phyloP scores from a whole-genome alignment of 352 stramenopile genomes.

The Blastocystis sp. region DNA sequence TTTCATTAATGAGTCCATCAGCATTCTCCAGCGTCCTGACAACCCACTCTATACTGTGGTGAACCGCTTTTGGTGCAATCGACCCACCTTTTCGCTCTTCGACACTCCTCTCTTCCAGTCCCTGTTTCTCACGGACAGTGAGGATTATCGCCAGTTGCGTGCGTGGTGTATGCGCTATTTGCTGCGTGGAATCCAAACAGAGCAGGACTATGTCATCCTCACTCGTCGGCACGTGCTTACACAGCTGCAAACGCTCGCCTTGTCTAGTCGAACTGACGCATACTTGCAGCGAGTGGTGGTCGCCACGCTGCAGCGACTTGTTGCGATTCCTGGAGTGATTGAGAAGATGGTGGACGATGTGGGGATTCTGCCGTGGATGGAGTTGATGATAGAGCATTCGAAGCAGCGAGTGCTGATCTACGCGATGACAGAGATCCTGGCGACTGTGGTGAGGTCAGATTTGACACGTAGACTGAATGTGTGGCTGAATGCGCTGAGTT shows the following conservation, averaged over 20 bases:
- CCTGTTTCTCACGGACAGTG: background rate
- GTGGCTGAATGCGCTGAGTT: background rate
- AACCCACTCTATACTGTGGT: slow-evolving; percentile 9
- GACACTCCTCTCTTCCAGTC: slow-evolving; percentile 46
- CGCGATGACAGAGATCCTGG: background rate
- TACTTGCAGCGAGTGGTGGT: slow-evolving; percentile 33
- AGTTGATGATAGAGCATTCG: background rate
- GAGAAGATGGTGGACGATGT: background rate
- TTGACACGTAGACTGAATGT: background rate
- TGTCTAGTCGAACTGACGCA: background rate
- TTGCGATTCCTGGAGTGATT: background rate
- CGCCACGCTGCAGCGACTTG: background rate
- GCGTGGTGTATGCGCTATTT: slow-evolving; percentile 43
- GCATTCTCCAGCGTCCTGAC: slow-evolving; percentile 1
- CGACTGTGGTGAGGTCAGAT: background rate
- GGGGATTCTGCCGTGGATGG: slow-evolving; percentile 19
- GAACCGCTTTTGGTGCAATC: slow-evolving; percentile 31
- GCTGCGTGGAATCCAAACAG: slow-evolving; percentile 10
- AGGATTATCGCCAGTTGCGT: background rate
- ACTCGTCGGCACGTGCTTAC: slow-evolving; percentile 14
- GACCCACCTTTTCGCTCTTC: background rate
- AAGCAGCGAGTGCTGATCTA: background rate
- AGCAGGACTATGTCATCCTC: slow-evolving; percentile 16
- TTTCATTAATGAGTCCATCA: slow-evolving; percentile 23
- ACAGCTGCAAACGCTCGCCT: slow-evolving; percentile 8